Evolutionary conservation across 1,284 basidiomycete species (phyloP), one percentile per base, ranked within the genome.

Genomic region (Stereum hirsutum): DNA sequence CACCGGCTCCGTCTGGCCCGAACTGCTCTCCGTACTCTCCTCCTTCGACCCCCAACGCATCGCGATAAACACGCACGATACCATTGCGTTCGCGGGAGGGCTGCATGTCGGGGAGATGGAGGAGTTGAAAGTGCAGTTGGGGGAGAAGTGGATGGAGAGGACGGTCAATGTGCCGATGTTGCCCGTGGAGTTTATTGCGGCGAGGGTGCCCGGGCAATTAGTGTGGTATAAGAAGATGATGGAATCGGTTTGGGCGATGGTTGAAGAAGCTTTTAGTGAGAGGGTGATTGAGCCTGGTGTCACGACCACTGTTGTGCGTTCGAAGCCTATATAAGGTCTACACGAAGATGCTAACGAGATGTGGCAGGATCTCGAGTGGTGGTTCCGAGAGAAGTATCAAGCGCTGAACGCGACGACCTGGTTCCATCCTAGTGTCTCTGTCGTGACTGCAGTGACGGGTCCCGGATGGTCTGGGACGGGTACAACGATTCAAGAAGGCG

Each of bases 381-480:
- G 69, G 70, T 74, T 72, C 54, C 61, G 70, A 23, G 72, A 73
- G 46, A 67, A 68, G 52, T 75, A 75, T 64, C 68, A 68, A 49
- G 57, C 55, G 26, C 57, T 62, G 20, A 72, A 73, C 48, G 60
- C 72, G 15, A 62, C 69, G 8, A 75, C 72, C 17, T 75, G 73
- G 73, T 69, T 68, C 50, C 72, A 74, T 43, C 71, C 72, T 3
- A 60, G 70, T 17, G 66, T 75, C 7, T 70, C 68, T 26, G 69
- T 74, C 33, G 59, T 72, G 42, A 63, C 62, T 5, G 59, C 66
- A 32, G 59, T 60, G 34, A 66, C 63, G 2, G 68, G 63, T 52
- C 72, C 73, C 10, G 68, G 65, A 3, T 71, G 69, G 66, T 53
- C 60, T 17, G 70, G 68, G 19, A 64, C 66, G 8, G 54, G 62